Conservation (phyloP, 2,329 filamentous ascomycete species). For the Exserohilum rostratum region DNA sequence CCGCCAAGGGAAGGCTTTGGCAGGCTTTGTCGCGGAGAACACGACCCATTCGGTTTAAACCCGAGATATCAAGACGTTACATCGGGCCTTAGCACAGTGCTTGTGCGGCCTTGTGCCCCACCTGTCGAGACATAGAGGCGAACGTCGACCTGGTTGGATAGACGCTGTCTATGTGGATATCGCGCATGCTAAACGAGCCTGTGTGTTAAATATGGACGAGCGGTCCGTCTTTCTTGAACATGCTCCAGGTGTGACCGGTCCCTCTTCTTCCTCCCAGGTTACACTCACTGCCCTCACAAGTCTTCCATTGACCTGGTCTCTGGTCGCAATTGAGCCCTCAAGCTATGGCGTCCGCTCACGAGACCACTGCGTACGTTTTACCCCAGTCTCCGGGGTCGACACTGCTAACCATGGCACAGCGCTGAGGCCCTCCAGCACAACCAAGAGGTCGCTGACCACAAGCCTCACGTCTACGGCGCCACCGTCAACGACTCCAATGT, state of each 20-base stretch:
- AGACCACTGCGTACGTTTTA: constrained; percentile 37
- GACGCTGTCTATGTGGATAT: constrained; percentile 4
- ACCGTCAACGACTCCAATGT: constrained; percentile 29
- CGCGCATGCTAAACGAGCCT: constrained; percentile 8
- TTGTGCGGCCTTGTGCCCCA: constrained; percentile 32
- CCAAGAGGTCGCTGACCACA: constrained; percentile 38
- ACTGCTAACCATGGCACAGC: constrained; percentile 21
- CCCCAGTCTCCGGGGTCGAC: not conserved
- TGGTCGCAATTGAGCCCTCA: constrained; percentile 12
- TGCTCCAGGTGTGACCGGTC: constrained; percentile 18
- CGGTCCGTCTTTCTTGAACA: constrained; percentile 13
- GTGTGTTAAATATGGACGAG: constrained; percentile 36
- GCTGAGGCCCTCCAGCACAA: constrained; percentile 39
- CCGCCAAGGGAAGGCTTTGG: constrained; percentile 36
- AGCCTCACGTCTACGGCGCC: constrained; percentile 37
- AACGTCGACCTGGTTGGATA: constrained; percentile 20
- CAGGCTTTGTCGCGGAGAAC: constrained; percentile 28
- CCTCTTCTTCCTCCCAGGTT: constrained; percentile 5
- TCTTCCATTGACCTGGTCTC: constrained; percentile 18
- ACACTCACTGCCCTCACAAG: constrained; percentile 7
- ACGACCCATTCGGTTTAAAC: constrained; percentile 15
- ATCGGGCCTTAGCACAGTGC: constrained; percentile 32
- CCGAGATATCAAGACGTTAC: constrained; percentile 38
- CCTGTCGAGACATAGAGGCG: constrained; percentile 17
- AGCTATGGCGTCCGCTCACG: constrained; percentile 35